Conservation (phyloP, 441 rosid species). For the Arabidopsis hybrid region DNA sequence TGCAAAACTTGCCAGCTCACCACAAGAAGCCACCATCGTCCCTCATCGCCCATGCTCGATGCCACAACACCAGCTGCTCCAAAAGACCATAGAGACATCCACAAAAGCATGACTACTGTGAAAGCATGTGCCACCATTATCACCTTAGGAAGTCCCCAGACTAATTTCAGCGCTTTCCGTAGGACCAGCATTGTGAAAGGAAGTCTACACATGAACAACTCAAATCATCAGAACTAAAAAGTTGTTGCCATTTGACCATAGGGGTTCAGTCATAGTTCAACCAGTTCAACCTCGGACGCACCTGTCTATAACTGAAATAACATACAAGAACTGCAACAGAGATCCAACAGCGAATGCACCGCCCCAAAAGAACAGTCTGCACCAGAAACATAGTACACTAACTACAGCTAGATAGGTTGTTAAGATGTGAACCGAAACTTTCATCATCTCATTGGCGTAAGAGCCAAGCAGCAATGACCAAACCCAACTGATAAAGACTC, state of each 20-base stretch:
- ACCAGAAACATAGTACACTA: conserved; percentile 94
- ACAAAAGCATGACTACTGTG: conserved; percentile 78
- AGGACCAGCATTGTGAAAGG: conserved; percentile 90
- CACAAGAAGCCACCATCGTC: conserved; percentile 98
- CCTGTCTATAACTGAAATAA: conserved; percentile 93
- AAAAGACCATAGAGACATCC: conserved; percentile 96
- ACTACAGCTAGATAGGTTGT: conserved; percentile 90
- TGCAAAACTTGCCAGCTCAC: conserved; percentile 99
- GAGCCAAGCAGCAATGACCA: conserved; percentile 87
- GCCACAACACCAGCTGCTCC: conserved; percentile 97
- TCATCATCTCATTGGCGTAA: conserved; percentile 84
- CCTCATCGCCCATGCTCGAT: conserved; percentile 71
- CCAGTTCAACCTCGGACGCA: conserved; percentile 38
- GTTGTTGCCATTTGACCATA: not conserved
- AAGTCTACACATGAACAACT: conserved; percentile 56
- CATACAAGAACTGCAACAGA: conserved; percentile 88
- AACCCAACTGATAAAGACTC: conserved; percentile 71
- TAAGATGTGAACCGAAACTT: conserved; percentile 87
- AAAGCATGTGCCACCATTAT: conserved; percentile 78
- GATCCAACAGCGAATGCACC: conserved; percentile 82
- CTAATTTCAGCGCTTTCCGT: conserved; percentile 83
- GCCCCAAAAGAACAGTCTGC: conserved; percentile 83
- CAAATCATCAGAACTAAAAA: conserved; percentile 34
- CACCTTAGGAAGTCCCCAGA: conserved; percentile 91
- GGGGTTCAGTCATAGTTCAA: not conserved